Conservation (phyloP, 257 asterid species). For the Scutellaria baicalensis region DNA sequence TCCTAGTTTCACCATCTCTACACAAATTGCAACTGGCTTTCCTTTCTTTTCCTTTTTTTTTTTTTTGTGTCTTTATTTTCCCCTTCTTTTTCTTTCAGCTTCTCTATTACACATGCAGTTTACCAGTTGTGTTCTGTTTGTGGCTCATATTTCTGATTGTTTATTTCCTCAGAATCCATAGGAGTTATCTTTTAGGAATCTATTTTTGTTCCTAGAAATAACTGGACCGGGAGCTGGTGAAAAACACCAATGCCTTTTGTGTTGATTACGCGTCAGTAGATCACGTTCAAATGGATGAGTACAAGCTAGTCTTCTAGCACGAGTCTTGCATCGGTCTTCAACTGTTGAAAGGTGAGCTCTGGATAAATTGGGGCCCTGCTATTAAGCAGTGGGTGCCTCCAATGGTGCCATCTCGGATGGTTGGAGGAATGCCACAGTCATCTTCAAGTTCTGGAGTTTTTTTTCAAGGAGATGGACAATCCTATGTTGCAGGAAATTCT, state of each 20-base stretch:
- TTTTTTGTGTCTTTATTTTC: background rate
- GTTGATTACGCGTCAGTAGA: background rate
- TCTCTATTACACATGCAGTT: background rate
- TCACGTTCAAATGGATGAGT: background rate
- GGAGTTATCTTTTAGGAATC: background rate
- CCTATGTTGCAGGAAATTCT: slow-evolving; percentile 63
- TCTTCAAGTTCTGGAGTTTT: slow-evolving; percentile 80
- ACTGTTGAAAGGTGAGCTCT: slow-evolving; percentile 19
- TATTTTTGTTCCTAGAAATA: background rate
- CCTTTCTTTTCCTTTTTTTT: background rate
- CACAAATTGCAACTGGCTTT: background rate
- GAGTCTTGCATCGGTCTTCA: background rate
- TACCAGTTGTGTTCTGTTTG: background rate
- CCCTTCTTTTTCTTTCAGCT: background rate
- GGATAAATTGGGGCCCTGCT: slow-evolving; percentile 35
- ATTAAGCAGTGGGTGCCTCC: slow-evolving; percentile 33
- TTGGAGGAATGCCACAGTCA: slow-evolving; percentile 74
- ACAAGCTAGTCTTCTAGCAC: background rate
- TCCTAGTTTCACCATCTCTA: background rate
- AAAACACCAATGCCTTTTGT: background rate
- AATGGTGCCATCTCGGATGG: slow-evolving; percentile 70
- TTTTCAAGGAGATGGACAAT: slow-evolving; percentile 72
- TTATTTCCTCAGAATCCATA: slow-evolving; percentile 9
- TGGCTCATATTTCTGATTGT: slow-evolving; percentile 5
- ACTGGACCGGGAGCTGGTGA: slow-evolving; percentile 7